Conservation (phyloP, 225 moss, liverwort and hornwort genomes). For the Takakia lepidozioides region DNA sequence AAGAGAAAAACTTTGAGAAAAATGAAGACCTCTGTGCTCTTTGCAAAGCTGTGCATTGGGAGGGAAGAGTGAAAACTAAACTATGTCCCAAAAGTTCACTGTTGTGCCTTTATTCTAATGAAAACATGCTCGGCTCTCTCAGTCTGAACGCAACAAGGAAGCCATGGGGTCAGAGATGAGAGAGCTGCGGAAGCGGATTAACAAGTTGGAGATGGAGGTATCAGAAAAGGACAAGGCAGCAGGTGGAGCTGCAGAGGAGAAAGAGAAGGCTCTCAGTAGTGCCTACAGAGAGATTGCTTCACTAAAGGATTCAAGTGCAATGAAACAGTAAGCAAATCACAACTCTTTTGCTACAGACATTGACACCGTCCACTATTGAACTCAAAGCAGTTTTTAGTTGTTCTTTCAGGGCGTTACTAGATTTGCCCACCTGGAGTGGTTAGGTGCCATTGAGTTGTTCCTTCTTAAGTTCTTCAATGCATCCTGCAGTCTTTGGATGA, state of each 20-base stretch:
- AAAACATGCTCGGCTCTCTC: conserved; percentile 3
- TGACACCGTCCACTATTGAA: too few relatives aligned
- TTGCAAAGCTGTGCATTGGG: too few relatives aligned
- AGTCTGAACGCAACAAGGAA: conserved; percentile 83
- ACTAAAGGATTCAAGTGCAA: conserved; percentile 42
- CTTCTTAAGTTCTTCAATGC: too few relatives aligned
- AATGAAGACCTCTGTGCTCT: too few relatives aligned
- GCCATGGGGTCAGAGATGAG: conserved; percentile 62
- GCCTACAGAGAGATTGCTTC: conserved; percentile 49
- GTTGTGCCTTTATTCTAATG: too few relatives aligned
- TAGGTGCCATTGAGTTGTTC: neutral
- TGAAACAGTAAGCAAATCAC: conserved; percentile 38
- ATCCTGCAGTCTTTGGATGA: too few relatives aligned
- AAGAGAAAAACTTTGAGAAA: too few relatives aligned
- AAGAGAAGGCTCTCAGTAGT: conserved; percentile 38
- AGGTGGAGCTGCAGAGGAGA: conserved; percentile 50
- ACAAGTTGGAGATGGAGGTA: conserved; percentile 50
- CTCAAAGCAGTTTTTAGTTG: too few relatives aligned
- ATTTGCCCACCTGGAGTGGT: neutral
- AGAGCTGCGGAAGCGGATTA: conserved; percentile 45
- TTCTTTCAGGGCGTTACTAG: conserved; percentile 1
- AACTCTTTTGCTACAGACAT: too few relatives aligned
- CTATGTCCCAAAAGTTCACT: too few relatives aligned
- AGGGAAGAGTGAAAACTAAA: too few relatives aligned
- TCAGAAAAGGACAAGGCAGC: conserved; percentile 52